Percentiles rank a stretch among this genome's conserved stretches.
Evolutionary conservation across 768 basidiomycete genomes (phyloP).

Genomic region (Lentinus tigrinus): DNA sequence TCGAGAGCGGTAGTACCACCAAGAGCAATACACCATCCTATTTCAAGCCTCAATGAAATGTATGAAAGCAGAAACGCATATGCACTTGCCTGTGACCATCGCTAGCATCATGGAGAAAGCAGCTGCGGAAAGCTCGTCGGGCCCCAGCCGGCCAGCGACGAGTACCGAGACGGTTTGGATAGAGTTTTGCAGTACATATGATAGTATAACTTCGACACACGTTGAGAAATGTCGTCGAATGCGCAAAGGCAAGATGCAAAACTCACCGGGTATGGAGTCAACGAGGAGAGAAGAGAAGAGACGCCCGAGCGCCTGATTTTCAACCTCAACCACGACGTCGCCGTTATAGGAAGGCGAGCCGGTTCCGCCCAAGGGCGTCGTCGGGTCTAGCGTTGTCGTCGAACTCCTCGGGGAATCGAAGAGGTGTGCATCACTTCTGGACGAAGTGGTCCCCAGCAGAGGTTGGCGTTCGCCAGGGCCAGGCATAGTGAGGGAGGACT

Average conservation of each 20-base stretch:
- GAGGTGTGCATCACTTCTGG: background rate
- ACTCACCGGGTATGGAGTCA: constrained; percentile 59
- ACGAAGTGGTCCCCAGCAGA: constrained; percentile 5
- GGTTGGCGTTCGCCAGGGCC: constrained; percentile 19
- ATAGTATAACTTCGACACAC: constrained; percentile 51
- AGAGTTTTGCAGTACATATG: constrained; percentile 73
- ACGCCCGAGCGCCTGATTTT: constrained; percentile 16
- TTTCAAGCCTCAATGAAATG: background rate
- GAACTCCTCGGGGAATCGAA: constrained; percentile 1
- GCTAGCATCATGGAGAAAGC: constrained; percentile 78
- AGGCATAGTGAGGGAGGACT: background rate
- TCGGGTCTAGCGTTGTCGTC: constrained; percentile 12
- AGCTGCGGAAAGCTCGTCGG: constrained; percentile 66
- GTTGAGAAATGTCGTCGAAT: background rate
- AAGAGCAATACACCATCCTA: constrained; percentile 76
- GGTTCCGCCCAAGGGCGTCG: constrained; percentile 11
- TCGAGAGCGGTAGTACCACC: constrained; percentile 80
- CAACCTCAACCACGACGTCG: background rate
- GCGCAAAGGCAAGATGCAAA: background rate
- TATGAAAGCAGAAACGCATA: no score
- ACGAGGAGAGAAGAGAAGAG: constrained; percentile 49
- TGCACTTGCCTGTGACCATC: constrained; percentile 46
- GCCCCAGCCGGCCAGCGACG: constrained; percentile 65
- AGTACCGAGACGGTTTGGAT: constrained; percentile 66
- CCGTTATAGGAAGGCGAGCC: constrained; percentile 16